These are phyloP conservation scores for Cydonia oblonga DNA, from an alignment of 331 rosid species.

Conservation along the genomic window DNA sequence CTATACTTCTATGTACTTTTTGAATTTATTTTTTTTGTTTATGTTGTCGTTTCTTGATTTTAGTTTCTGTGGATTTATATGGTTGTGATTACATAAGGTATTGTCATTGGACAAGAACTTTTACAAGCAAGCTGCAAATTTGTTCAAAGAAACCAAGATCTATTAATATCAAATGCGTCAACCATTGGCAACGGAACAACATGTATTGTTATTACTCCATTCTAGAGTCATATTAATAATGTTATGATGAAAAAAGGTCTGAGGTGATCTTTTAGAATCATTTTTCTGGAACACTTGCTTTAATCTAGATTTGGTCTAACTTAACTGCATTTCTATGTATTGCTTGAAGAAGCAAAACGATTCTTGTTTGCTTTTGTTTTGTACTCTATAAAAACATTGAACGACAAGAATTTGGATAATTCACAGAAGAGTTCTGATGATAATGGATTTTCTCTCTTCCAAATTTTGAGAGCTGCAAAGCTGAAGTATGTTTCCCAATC, in stretches of 20 bases:
- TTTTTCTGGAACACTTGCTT: background rate
- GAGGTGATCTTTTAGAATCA: background rate
- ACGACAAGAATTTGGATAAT: slow-evolving; percentile 26
- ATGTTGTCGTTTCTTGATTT: background rate
- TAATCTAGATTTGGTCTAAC: background rate
- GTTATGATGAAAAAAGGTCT: background rate
- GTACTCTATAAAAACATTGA: slow-evolving; percentile 57
- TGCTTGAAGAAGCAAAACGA: slow-evolving; percentile 82
- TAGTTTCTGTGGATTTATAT: background rate
- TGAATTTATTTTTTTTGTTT: background rate
- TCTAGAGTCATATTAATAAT: background rate
- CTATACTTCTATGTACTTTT: background rate
- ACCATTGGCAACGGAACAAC: slow-evolving; percentile 67
- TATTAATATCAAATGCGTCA: slow-evolving; percentile 35
- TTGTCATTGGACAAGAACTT: slow-evolving; percentile 43
- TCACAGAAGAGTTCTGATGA: slow-evolving; percentile 28
- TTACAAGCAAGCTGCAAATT: slow-evolving; percentile 37
- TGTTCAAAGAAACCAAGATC: slow-evolving; percentile 53
- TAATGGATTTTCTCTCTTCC: slow-evolving; percentile 48
- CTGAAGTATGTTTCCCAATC: slow-evolving; percentile 45
- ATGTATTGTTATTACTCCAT: background rate
- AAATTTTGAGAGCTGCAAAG: slow-evolving; percentile 66
- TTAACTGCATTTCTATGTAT: slow-evolving; percentile 16
- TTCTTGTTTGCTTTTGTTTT: slow-evolving; percentile 71
- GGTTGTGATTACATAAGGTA: slow-evolving; percentile 33